Conservation (phyloP, 1,284 basidiomycete genomes). For the Testicularia cyperi region DNA sequence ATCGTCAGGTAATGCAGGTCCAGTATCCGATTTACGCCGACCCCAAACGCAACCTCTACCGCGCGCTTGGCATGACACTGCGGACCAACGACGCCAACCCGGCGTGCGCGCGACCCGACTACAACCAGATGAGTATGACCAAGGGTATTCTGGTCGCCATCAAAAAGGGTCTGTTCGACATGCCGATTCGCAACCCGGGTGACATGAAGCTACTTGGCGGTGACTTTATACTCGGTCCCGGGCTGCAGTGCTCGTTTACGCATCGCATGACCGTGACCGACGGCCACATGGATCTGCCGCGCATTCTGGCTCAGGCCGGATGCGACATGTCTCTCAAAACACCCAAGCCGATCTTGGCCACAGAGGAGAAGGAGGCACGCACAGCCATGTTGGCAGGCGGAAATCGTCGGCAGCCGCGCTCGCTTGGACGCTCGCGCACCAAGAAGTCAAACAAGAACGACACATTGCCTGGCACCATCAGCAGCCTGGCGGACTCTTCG, state of each 20-base stretch:
- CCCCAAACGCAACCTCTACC: constrained; percentile 71
- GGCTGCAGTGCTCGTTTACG: constrained; percentile 36
- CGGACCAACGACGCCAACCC: constrained; percentile 65
- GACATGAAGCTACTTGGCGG: constrained; percentile 78
- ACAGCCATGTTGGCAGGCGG: constrained; percentile 32
- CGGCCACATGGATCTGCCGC: constrained; percentile 49
- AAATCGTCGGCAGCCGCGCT: constrained; percentile 20
- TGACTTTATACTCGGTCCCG: constrained; percentile 81
- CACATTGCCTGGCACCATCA: constrained; percentile 10
- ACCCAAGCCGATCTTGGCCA: constrained; percentile 19
- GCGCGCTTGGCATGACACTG: constrained; percentile 73
- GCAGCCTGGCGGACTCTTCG: constrained; percentile 4
- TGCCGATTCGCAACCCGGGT: constrained; percentile 77
- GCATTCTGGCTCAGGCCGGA: constrained; percentile 49
- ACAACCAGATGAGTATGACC: constrained; percentile 69
- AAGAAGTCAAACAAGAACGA: constrained; percentile 14
- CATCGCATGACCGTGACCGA: constrained; percentile 47
- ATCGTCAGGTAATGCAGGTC: constrained; percentile 66
- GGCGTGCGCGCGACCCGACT: constrained; percentile 66
- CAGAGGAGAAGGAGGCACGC: constrained; percentile 24
- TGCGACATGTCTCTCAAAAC: constrained; percentile 48
- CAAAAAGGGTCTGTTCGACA: constrained; percentile 63
- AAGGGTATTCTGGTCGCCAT: constrained; percentile 72
- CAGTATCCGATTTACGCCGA: constrained; percentile 73
- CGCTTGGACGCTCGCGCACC: constrained; percentile 18